Conservation (phyloP, 2,329 filamentous ascomycete genomes). For the Epichloe festucae region DNA sequence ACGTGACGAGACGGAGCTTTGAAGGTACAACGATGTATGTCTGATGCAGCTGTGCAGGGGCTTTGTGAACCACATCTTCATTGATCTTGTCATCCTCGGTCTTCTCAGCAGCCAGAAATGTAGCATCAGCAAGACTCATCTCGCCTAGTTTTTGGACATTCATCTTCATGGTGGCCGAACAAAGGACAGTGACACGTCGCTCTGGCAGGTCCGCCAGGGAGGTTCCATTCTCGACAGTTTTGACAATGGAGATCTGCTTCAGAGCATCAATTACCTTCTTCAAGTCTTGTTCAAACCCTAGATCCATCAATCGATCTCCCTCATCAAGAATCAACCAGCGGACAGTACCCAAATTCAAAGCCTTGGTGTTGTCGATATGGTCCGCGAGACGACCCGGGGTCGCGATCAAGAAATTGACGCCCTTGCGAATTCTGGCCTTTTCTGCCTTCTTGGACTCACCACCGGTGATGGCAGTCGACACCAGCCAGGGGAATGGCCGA, state of each 20-base stretch:
- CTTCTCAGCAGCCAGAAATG: constrained; percentile 64
- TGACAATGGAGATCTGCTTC: constrained; percentile 47
- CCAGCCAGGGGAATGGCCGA: constrained; percentile 90
- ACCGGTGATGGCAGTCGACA: constrained; percentile 69
- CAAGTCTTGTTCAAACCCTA: constrained; percentile 92
- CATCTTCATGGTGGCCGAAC: constrained; percentile 96
- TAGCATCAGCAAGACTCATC: constrained; percentile 86
- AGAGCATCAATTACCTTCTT: constrained; percentile 74
- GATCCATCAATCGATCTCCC: constrained; percentile 94
- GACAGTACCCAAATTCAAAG: constrained; percentile 74
- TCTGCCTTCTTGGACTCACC: constrained; percentile 65
- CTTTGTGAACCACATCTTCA: constrained; percentile 50
- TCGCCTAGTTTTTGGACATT: constrained; percentile 88
- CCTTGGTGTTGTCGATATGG: constrained; percentile 85
- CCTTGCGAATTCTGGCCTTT: constrained; percentile 86
- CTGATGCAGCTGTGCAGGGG: constrained; percentile 88
- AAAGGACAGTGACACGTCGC: constrained; percentile 75
- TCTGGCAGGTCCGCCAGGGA: constrained; percentile 53
- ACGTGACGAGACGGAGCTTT: constrained; percentile 79
- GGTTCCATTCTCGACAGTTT: constrained; percentile 45
- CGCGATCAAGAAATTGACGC: constrained; percentile 88
- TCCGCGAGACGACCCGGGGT: constrained; percentile 86
- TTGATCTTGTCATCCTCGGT: constrained; percentile 31
- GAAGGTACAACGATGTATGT: constrained; percentile 77
- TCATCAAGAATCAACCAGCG: constrained; percentile 93